Conservation (phyloP, 75 land plant genomes). For the Chamaecyparis obtusa region DNA sequence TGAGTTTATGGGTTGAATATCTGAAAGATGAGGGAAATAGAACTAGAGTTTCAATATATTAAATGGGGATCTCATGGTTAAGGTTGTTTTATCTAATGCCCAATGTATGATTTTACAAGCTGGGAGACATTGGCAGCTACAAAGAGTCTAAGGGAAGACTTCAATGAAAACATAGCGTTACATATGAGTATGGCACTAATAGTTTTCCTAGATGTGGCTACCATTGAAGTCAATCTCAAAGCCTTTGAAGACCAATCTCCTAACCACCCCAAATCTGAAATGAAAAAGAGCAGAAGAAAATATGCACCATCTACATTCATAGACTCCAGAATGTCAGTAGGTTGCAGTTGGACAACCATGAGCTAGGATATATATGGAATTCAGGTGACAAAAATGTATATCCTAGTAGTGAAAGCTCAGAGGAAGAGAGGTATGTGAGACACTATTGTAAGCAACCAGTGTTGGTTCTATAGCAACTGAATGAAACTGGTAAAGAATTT, state of each 20-base stretch:
- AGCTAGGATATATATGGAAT: neutral
- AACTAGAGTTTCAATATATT: no score
- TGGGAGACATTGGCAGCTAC: neutral
- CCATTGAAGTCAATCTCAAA: no score
- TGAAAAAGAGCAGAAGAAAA: neutral
- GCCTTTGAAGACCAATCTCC: no score
- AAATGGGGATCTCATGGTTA: neutral
- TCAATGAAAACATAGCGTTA: no score
- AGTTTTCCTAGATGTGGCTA: no score
- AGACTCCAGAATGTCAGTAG: slow-evolving; percentile 8
- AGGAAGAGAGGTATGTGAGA: neutral
- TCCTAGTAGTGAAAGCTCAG: neutral
- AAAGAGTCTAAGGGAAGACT: neutral
- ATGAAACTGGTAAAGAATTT: neutral
- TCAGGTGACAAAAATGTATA: neutral
- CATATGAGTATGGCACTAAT: no score
- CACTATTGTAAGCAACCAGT: neutral
- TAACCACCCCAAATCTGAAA: no score
- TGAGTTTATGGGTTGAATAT: no score
- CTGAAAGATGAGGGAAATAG: no score
- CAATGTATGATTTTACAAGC: slow-evolving; percentile 11
- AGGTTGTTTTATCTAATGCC: slow-evolving; percentile 7
- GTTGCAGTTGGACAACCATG: neutral
- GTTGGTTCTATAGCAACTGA: neutral
- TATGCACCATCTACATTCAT: neutral